Evolutionary conservation across 441 rosid genomes (phyloP), one percentile per base, ranked within the genome.

Genomic region (Populus hybrid): DNA sequence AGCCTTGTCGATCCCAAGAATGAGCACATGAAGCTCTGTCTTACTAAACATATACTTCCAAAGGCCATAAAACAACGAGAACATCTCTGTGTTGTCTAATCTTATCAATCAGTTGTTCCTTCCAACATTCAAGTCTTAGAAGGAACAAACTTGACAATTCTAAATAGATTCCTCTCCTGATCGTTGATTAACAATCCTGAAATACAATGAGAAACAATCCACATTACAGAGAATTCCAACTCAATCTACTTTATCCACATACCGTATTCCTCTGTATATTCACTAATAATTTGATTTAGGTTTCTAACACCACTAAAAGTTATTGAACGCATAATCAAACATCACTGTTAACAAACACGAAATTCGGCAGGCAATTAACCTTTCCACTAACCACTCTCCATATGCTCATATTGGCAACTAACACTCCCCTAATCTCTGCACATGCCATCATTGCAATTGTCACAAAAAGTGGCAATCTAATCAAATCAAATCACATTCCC

Each of bases 1-100:
- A 69, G 98, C 92, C 87, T 94, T 94, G 84, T 93, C 98, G 20
- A 94, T 93, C 76, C 99, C 99, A 79, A 96, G 98, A 86, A 96
- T 92, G 84, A 96, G 98, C 11, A 96, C 95, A 85, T 88, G 98
- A 79, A 93, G 93, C 85, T 94, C 98, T 16, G 95, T 89, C 88
- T 92, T 93, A 76, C 89, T 96, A 74, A 94, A 93, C 68, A 96
- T 31, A 83, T 94, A 87, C 85, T 88, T 89, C 94, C 93, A 96
- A 28, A 96, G 85, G 79, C 99, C 99, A 86, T 93, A 90, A 85
- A 96, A 92, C 73, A 96, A 87, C 23, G 99, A 96, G 90, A 96
- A 96, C 99, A 96, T 96, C 74, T 83, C 98, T 82, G 76, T 79
- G 79, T 74, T 64, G 68, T 76, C 64, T 76, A 50, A 71, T 21